Conservation (phyloP, 306 rosid species). For the Mucuna pruriens region DNA sequence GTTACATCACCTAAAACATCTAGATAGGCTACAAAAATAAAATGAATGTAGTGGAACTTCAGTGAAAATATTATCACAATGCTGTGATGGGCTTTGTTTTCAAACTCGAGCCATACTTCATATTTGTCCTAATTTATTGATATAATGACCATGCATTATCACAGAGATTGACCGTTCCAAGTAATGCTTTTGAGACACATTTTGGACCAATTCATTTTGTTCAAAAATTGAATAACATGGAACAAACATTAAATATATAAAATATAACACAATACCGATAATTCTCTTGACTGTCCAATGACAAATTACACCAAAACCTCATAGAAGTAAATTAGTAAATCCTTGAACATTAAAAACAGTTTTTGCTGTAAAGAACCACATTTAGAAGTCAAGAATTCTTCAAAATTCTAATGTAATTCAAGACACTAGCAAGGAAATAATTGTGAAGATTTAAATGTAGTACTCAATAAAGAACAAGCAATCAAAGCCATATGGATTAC, state of each 20-base stretch:
- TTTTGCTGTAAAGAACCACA: background rate
- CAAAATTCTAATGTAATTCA: slow-evolving; percentile 13
- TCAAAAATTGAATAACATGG: slow-evolving; percentile 8
- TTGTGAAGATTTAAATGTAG: background rate
- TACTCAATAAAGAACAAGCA: background rate
- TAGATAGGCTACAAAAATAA: background rate
- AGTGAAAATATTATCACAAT: slow-evolving; percentile 1
- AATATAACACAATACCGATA: background rate
- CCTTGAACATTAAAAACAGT: background rate
- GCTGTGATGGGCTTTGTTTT: background rate
- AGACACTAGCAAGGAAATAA: background rate
- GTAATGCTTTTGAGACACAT: background rate
- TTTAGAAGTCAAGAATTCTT: background rate
- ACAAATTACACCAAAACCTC: slow-evolving; percentile 20
- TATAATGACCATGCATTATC: background rate
- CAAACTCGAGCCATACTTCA: slow-evolving; percentile 14
- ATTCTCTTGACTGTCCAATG: background rate
- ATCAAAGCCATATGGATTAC: slow-evolving; percentile 48
- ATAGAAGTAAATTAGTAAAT: background rate
- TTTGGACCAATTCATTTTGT: background rate
- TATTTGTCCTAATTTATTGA: background rate
- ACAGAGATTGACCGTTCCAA: background rate
- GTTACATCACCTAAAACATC: background rate
- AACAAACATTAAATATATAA: background rate
- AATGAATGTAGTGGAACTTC: background rate